Evolutionary conservation across 192 early-diverging fungal species (phyloP), one percentile per base, ranked within the genome.

Genomic region (Backusella australiensis): DNA sequence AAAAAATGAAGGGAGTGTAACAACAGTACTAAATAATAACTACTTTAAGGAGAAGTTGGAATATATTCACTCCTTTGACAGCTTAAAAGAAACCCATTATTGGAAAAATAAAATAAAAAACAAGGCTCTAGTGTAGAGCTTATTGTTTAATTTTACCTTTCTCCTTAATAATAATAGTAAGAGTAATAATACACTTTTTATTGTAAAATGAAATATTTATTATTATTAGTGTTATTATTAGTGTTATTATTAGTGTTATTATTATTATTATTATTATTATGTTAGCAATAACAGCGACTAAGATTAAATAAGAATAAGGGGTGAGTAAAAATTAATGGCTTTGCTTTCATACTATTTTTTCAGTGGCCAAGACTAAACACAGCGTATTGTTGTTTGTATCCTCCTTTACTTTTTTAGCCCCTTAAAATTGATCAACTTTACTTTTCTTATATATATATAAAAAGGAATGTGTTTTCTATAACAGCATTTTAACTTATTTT

Each of bases 361-460:
- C 26, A 63, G 56, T 63, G 56, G 23, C 56, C 26, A 63, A 63
- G 56, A 63, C 53, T 56, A 56, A 56, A 56, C 53, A 56, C 53
- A 56, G 21, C 26, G 56, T 63, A 29, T 63, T 63, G 56, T 63
- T 63, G 56, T 63, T 63, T 63, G 56, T 63, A 63, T 63, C 56
- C 46, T 63, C 56, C 56, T 63, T 63, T 63, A 29, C 56, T 63
- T 63, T 49, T 44, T 14, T 29, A 63, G 11, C 56, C 56, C 56
- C 56, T 63, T 63, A 63, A 63, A 63, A 63, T 63, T 63, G 56
- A 63, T 63, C 56, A 63, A 63, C 56, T 63, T 63, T 63, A 63
- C 14, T 63, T 59, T 59, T 59, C 11, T 59, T 59, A 59, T 29
- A n/a, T 59, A 26, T 59, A 59, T 59, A 59, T 56, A 56, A 26